Evolutionary conservation across 164 flowering plant genomes (phyloP).

Genomic region (Vitis cinerea): DNA sequence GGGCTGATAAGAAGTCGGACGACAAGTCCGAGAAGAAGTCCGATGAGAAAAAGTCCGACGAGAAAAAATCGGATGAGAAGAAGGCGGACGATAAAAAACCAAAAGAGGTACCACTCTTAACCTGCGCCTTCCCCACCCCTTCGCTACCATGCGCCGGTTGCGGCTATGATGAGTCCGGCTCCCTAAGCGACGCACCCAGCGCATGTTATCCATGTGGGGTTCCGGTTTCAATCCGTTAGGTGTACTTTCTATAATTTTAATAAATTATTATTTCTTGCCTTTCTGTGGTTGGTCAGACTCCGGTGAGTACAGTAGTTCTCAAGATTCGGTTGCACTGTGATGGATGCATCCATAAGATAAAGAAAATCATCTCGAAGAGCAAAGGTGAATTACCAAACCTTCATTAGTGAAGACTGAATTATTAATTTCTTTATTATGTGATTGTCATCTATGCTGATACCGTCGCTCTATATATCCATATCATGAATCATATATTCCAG

Average conservation of each 20-base stretch:
- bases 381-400: constrained; percentile 41
- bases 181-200: not conserved
- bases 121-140: not conserved
- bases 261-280: not conserved
- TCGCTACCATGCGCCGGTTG: constrained; percentile 10
- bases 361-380: constrained; percentile 41
- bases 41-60: constrained; percentile 24
- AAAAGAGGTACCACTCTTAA: constrained; percentile 34
- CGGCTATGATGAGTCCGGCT: not conserved
- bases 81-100: constrained; percentile 29
- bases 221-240: no score
- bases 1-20: constrained; percentile 29
- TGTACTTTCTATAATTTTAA: no score
- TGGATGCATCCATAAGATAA: constrained; percentile 71
- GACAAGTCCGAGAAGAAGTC: constrained; percentile 30
- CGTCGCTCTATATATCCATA: no score
- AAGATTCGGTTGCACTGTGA: constrained; percentile 76
- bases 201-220: not conserved
- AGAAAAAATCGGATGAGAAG: constrained; percentile 31
- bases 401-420: no score
- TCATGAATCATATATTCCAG: no score
- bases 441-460: no score
- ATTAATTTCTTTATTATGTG: no score
- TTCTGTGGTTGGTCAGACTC: constrained; percentile 21
- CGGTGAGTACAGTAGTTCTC: constrained; percentile 48